Conservation (phyloP, 352 stramenopile species). For the Globisporangium solare region DNA sequence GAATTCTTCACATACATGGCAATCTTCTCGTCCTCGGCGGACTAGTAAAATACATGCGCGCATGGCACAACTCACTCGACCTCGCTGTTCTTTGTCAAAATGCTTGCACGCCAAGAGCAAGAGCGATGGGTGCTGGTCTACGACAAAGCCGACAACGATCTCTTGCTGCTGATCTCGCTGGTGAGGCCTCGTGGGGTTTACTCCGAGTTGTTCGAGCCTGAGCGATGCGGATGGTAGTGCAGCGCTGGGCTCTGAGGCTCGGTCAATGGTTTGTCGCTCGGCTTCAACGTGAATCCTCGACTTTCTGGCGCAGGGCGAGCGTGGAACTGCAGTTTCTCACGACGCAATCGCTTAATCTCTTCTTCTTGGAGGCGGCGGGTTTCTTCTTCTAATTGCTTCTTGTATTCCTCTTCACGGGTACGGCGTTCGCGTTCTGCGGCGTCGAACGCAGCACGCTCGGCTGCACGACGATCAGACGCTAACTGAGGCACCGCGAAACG, state of each 20-base stretch:
- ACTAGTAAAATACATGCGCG: constrained; percentile 5
- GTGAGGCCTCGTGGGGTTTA: background rate
- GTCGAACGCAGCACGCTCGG: constrained; percentile 64
- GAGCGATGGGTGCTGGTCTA: background rate
- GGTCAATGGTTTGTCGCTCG: constrained; percentile 38
- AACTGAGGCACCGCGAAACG: constrained; percentile 49
- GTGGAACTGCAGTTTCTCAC: constrained; percentile 73
- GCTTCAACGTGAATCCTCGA: constrained; percentile 49
- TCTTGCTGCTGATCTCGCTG: constrained; percentile 6
- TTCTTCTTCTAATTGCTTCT: constrained; percentile 46
- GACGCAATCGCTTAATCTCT: constrained; percentile 63
- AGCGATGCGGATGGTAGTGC: constrained; percentile 21
- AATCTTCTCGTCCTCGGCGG: background rate
- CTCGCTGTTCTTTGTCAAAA: background rate
- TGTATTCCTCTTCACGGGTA: constrained; percentile 57
- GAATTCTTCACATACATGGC: background rate
- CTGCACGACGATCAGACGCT: constrained; percentile 52
- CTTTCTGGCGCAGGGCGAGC: constrained; percentile 47
- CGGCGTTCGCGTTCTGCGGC: constrained; percentile 63
- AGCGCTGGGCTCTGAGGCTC: constrained; percentile 48
- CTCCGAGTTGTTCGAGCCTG: constrained; percentile 2
- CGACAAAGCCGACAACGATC: background rate
- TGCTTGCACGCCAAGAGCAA: background rate
- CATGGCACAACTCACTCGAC: background rate
- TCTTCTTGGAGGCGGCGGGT: constrained; percentile 48